These are phyloP conservation scores for Cytospora schulzeri DNA, from an alignment of 2,329 filamentous ascomycete species.

Conservation along the genomic window DNA sequence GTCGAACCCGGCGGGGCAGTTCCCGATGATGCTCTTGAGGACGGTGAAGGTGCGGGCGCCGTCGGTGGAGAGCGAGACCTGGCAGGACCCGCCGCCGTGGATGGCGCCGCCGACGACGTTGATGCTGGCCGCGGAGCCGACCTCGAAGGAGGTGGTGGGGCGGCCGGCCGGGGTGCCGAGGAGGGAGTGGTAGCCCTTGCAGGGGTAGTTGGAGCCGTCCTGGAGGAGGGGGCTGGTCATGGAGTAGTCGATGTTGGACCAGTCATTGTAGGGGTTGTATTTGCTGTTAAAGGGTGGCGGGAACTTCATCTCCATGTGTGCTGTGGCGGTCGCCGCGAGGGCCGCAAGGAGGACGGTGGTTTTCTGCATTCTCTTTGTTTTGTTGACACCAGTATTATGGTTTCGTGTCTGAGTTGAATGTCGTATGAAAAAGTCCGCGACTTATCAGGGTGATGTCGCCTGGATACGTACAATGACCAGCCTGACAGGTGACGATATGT, in stretches of 20 bases:
- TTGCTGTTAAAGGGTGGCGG: slow-evolving; percentile 57
- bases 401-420: too few species aligned
- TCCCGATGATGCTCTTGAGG: slow-evolving; percentile 59
- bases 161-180: slow-evolving; percentile 52
- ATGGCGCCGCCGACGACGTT: slow-evolving; percentile 62
- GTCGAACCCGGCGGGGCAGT: slow-evolving; percentile 49
- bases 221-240: slow-evolving; percentile 68
- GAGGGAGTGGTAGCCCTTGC: slow-evolving; percentile 65
- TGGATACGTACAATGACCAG: too few species aligned
- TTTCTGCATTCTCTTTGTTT: slow-evolving; percentile 1
- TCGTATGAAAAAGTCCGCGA: too few species aligned
- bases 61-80: slow-evolving; percentile 75
- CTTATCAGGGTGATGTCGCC: too few species aligned
- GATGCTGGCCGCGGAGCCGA: slow-evolving; percentile 62
- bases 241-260: slow-evolving; percentile 64
- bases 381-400: not conserved
- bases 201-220: slow-evolving; percentile 70
- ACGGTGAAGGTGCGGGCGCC: slow-evolving; percentile 70
- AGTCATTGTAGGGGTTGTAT: slow-evolving; percentile 48
- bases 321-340: slow-evolving; percentile 47
- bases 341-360: slow-evolving; percentile 43
- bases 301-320: slow-evolving; percentile 59
- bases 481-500: too few species aligned
- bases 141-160: slow-evolving; percentile 61
- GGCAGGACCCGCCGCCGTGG: slow-evolving; percentile 75